These are phyloP conservation scores for Raffaelea deltoideospora DNA, from an alignment of 2,329 filamentous ascomycete genomes.

Conservation along the genomic window DNA sequence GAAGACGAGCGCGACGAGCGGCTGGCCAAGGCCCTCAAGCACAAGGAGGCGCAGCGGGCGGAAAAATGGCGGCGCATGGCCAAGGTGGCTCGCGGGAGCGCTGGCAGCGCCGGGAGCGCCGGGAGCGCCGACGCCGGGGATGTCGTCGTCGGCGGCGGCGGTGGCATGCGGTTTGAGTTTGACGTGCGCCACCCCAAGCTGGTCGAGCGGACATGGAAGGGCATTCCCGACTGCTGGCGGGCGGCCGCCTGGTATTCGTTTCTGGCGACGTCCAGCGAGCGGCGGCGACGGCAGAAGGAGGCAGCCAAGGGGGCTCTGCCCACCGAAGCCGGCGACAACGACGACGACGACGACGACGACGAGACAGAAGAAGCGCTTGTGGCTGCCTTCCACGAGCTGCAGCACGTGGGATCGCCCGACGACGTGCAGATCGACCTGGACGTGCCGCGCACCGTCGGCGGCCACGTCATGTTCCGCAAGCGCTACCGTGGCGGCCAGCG, in stretches of 20 bases:
- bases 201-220: conserved; percentile 89
- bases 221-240: conserved; percentile 92
- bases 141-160: neutral
- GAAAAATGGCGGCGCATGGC: conserved; percentile 58
- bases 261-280: conserved; percentile 62
- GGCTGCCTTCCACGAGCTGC: conserved; percentile 54
- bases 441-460: conserved; percentile 84
- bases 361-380: conserved; percentile 29
- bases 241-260: conserved; percentile 92
- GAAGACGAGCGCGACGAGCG: conserved; percentile 40
- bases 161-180: conserved; percentile 57
- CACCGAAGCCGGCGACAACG: neutral
- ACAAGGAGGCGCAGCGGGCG: conserved; percentile 45
- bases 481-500: conserved; percentile 87
- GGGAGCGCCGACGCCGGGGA: conserved; percentile 29
- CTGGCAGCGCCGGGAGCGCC: too few species aligned
- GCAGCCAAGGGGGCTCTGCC: neutral
- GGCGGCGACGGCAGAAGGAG: conserved; percentile 11
- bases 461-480: conserved; percentile 92
- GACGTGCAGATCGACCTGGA: conserved; percentile 96
- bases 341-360: conserved; percentile 15
- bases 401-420: conserved; percentile 63
- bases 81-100: conserved; percentile 34
- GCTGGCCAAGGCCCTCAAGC: conserved; percentile 39
- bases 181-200: conserved; percentile 72